These are phyloP conservation scores for Chytridium lagenaria DNA, from an alignment of 371 early-diverging fungal species.

Conservation along the genomic window DNA sequence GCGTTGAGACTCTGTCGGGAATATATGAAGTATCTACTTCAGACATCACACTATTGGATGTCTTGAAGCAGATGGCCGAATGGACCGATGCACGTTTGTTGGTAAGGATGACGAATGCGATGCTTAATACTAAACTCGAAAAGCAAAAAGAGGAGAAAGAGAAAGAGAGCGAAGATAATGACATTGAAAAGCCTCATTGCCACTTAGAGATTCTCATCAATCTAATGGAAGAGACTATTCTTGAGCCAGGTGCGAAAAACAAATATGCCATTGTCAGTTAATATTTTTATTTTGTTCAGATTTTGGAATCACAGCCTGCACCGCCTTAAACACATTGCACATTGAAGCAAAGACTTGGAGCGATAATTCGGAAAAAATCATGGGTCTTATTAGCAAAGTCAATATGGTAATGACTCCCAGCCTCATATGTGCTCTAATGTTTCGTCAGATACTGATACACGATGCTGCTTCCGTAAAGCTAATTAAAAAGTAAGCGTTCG, in stretches of 20 bases:
- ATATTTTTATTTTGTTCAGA: not conserved
- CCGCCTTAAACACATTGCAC: not conserved
- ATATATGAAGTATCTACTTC: constrained; percentile 10
- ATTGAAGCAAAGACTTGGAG: constrained; percentile 2
- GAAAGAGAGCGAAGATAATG: too few species aligned
- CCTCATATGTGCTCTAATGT: too few species aligned
- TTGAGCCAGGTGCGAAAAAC: not conserved
- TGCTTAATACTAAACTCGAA: not conserved
- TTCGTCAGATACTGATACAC: constrained; percentile 2
- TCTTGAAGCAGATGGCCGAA: constrained; percentile 27
- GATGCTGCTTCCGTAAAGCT: constrained; percentile 7
- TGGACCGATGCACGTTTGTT: constrained; percentile 34
- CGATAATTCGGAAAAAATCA: not conserved
- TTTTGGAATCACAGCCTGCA: constrained; percentile 8
- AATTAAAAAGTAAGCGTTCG: not conserved
- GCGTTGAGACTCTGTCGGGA: constrained; percentile 20
- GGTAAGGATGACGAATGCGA: not conserved
- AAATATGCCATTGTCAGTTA: not conserved
- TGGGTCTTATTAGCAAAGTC: constrained; percentile 9
- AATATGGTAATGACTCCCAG: constrained; percentile 5
- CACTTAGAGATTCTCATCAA: not conserved
- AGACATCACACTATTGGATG: constrained; percentile 3
- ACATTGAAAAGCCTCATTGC: not conserved
- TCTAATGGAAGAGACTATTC: not conserved
- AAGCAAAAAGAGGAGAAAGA: not conserved